These are phyloP conservation scores for Eutrema heterophyllum DNA, from an alignment of 345 rosid genomes.

Conservation along the genomic window DNA sequence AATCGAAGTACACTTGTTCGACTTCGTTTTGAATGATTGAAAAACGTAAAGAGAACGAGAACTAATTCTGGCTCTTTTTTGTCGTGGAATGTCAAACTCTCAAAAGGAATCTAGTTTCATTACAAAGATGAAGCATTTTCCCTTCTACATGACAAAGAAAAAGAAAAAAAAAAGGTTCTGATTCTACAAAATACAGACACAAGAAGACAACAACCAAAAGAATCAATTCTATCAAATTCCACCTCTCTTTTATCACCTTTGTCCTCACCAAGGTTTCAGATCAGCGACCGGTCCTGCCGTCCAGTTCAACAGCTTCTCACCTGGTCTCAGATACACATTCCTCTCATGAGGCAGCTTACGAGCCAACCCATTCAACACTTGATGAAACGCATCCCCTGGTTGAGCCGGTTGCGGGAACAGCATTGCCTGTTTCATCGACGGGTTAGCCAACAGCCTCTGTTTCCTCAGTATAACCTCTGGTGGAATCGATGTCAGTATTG, in stretches of 20 bases:
- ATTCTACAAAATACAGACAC: conserved; percentile 17
- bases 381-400: conserved; percentile 96
- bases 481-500: conserved; percentile 88
- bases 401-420: conserved; percentile 92
- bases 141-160: conserved; percentile 3
- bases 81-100: no score
- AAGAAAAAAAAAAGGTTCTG: neutral
- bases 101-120: no score
- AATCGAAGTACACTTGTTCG: no score
- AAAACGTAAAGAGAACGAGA: no score
- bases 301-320: conserved; percentile 79
- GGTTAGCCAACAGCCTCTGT: conserved; percentile 94
- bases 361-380: conserved; percentile 89
- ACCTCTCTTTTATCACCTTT: neutral
- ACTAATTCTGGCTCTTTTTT: no score
- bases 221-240: neutral
- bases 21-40: no score
- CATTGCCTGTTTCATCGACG: conserved; percentile 98
- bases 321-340: conserved; percentile 51
- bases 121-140: neutral
- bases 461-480: conserved; percentile 78
- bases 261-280: conserved; percentile 85
- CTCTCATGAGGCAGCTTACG: conserved; percentile 80
- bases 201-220: neutral
- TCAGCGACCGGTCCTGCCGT: conserved; percentile 91